Evolutionary conservation across 1,284 basidiomycete species (phyloP).

Genomic region (Rhodotorula glutinis): DNA sequence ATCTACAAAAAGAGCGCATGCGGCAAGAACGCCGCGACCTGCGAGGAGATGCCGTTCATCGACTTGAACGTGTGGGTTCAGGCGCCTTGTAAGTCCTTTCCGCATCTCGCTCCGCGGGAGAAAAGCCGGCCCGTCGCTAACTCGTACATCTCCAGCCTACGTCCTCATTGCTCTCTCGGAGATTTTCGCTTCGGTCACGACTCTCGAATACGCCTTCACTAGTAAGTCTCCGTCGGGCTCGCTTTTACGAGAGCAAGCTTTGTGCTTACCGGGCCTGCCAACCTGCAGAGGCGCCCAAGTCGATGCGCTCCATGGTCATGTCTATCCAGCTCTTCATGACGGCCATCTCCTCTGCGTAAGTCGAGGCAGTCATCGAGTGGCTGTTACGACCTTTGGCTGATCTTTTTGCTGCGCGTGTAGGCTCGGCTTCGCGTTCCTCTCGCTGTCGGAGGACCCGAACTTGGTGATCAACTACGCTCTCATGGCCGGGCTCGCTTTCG

Average conservation of each 20-base stretch:
- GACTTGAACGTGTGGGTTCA: slow-evolving; percentile 69
- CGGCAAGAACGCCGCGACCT: slow-evolving; percentile 55
- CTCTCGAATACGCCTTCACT: slow-evolving; percentile 79
- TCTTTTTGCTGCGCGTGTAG: no score
- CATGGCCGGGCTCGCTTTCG: slow-evolving; percentile 55
- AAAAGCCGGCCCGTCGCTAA: no score
- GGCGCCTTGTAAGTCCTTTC: slow-evolving; percentile 26
- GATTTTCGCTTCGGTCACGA: slow-evolving; percentile 80
- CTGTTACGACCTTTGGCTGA: no score
- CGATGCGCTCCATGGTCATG: slow-evolving; percentile 50
- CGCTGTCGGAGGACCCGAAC: slow-evolving; percentile 54
- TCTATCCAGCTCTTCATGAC: slow-evolving; percentile 45
- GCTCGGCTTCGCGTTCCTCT: slow-evolving; percentile 54
- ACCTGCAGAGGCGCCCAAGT: slow-evolving; percentile 45
- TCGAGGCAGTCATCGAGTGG: slow-evolving; percentile 45
- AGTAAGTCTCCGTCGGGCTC: slow-evolving; percentile 45
- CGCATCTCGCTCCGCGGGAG: no score
- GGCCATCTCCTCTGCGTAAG: slow-evolving; percentile 46
- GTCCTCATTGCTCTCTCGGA: slow-evolving; percentile 53
- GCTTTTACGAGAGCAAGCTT: no score
- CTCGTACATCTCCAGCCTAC: slow-evolving; percentile 9
- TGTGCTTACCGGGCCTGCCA: background rate
- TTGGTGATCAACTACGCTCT: slow-evolving; percentile 49
- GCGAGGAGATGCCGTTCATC: slow-evolving; percentile 50
- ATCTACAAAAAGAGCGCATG: slow-evolving; percentile 63